Percentiles rank a stretch among this genome's conserved stretches.
phyloP scores from a whole-genome alignment of 208 protist species.

The Leishmania major region DNA sequence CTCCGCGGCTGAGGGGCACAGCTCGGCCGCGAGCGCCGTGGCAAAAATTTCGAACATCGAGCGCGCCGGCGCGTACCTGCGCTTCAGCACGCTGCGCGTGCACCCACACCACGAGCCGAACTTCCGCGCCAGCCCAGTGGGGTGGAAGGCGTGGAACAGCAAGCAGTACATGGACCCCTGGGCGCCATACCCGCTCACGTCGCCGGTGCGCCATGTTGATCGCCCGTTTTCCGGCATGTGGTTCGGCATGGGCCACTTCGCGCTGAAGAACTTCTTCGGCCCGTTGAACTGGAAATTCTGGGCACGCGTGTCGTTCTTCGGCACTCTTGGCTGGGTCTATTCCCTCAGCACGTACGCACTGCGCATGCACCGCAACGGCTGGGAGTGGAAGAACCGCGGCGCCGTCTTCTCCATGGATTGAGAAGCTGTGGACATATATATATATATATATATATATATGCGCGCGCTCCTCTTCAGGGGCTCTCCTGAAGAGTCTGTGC shows the following conservation, averaged over 20 bases:
- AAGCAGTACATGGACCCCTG: slow-evolving; percentile 71
- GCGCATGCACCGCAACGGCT: slow-evolving; percentile 86
- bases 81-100: slow-evolving; percentile 77
- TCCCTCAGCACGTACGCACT: slow-evolving; percentile 57
- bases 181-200: slow-evolving; percentile 63
- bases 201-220: slow-evolving; percentile 76
- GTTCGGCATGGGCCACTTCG: slow-evolving; percentile 87
- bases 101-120: slow-evolving; percentile 79
- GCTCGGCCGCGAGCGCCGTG: slow-evolving; percentile 33
- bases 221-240: slow-evolving; percentile 61
- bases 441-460: neutral
- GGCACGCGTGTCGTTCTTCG: slow-evolving; percentile 59
- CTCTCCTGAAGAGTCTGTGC: neutral
- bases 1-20: slow-evolving; percentile 37
- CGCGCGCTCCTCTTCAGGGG: neutral
- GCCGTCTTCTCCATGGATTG: slow-evolving; percentile 87
- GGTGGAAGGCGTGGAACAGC: slow-evolving; percentile 83
- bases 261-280: slow-evolving; percentile 83
- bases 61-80: slow-evolving; percentile 69
- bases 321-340: slow-evolving; percentile 47
- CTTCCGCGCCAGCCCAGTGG: slow-evolving; percentile 71
- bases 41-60: slow-evolving; percentile 67
- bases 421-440: neutral
- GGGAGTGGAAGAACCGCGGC: slow-evolving; percentile 90
- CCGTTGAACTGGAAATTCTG: slow-evolving; percentile 71